Conservation (phyloP, 2,329 filamentous ascomycete species). For the Arachnomyces sp. region DNA sequence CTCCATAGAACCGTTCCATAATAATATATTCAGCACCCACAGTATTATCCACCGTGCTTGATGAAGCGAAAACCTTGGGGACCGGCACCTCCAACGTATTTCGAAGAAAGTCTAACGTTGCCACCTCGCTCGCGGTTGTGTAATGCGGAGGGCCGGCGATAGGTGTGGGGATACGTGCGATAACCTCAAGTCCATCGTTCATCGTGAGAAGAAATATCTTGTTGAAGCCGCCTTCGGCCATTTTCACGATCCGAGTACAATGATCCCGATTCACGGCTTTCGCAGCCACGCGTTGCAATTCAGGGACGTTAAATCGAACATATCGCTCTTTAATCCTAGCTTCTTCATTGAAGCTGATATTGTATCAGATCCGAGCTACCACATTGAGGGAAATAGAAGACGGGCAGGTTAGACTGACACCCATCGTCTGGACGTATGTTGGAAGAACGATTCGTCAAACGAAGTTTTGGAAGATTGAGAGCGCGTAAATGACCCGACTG, state of each 20-base stretch:
- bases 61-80: constrained; percentile 31
- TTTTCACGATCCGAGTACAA: constrained; percentile 16
- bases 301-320: constrained; percentile 5
- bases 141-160: constrained; percentile 20
- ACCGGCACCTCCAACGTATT: constrained; percentile 26
- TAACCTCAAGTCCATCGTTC: constrained; percentile 15
- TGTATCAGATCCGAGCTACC: too few relatives aligned
- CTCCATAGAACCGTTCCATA: constrained; percentile 34
- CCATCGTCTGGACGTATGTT: constrained; percentile 2
- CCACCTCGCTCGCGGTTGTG: constrained; percentile 31
- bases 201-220: constrained; percentile 18
- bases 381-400: too few relatives aligned
- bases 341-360: constrained; percentile 10
- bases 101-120: constrained; percentile 27
- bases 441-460: not conserved
- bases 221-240: constrained; percentile 25
- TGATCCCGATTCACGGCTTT: not conserved
- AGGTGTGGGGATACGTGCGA: constrained; percentile 20
- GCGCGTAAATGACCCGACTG: too few relatives aligned
- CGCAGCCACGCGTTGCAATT: constrained; percentile 3
- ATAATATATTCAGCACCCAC: constrained; percentile 37
- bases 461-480: too few relatives aligned
- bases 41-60: constrained; percentile 26
- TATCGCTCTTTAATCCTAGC: constrained; percentile 6
- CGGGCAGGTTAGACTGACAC: not conserved